Evolutionary conservation across 2,329 filamentous ascomycete genomes (phyloP), one percentile per base, ranked within the genome.

Genomic region (Xylaria digitata): DNA sequence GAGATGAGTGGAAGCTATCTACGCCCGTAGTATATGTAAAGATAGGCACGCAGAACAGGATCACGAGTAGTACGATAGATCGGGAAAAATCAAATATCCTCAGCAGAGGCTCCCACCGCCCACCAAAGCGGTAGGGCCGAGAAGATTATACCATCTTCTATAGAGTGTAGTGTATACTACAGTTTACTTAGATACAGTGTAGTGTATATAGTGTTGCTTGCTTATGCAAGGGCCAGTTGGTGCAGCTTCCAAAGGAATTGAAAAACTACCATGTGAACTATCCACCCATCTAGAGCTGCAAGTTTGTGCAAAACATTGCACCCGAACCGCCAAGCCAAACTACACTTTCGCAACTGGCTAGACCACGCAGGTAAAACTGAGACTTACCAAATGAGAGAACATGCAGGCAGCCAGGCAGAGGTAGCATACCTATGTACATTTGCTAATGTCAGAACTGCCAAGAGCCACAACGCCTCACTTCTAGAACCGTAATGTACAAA

Each of bases 261-360:
- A 37, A 7, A 19, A 30, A 26, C 15, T 32, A 42, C 23, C 43
- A 37, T 55, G 15, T 21, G 32, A n/a, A 13, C 6, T 21, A 3
- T 30, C 40, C 37, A 37, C 11, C 19, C 13, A 37, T 40, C 34
- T 32, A 19, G 6, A 42, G 19, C 15, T 54, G 34, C 37, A 13
- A 50, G 60, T 52, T 56, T 11, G 13, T 34, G 59, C 50, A 62
- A 5, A 49, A 17, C 59, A 55, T 55, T 46, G 15, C 32, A 48
- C 37, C 11, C 42, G 13, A 48, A 54, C 43, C 42, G 43, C 34
- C 32, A 46, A 61, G 46, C 34, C 32, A 46, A 61, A 54, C 40
- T 43, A 50, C 32, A 40, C 23, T 46, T 45, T 23, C 40, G 55
- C 15, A 40, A 30, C 19, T 17, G 55, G 48, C 42, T 13, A 55